Conservation (phyloP, 176 grass and related monocot species). For the Alloteropsis semialata region DNA sequence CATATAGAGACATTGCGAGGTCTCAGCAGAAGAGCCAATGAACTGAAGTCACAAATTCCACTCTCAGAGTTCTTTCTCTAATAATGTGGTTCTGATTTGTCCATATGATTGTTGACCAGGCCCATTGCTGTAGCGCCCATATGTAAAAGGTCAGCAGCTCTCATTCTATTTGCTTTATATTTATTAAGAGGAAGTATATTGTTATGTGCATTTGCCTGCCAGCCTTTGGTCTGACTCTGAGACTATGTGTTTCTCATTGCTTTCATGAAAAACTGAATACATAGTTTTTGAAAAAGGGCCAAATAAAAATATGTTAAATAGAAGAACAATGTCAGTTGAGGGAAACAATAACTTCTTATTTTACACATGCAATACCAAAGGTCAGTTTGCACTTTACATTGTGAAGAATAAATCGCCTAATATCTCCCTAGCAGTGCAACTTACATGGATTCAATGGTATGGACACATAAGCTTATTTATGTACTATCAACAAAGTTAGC, state of each 20-base stretch:
- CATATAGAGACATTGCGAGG: conserved; percentile 56
- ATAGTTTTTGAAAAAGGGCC: neutral
- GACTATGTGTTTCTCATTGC: neutral
- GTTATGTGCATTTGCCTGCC: neutral
- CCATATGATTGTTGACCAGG: neutral
- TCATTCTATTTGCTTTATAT: conserved; percentile 6
- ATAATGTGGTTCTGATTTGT: conserved; percentile 4
- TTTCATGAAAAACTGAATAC: neutral
- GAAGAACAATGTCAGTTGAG: neutral
- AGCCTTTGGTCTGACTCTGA: neutral
- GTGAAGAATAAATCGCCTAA: neutral
- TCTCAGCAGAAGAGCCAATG: conserved; percentile 68
- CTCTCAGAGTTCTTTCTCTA: conserved; percentile 69
- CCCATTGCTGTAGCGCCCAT: neutral
- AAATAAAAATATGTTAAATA: neutral
- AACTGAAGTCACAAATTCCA: conserved; percentile 57
- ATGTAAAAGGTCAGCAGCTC: conserved; percentile 23
- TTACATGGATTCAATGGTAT: neutral
- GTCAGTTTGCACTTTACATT: neutral
- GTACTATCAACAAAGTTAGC: neutral
- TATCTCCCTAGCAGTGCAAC: neutral
- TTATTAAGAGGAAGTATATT: neutral
- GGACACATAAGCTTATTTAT: neutral
- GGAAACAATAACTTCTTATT: neutral
- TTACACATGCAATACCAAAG: neutral